Evolutionary conservation across 345 rosid species (phyloP).

Genomic region (Erysimum cheiranthoides): DNA sequence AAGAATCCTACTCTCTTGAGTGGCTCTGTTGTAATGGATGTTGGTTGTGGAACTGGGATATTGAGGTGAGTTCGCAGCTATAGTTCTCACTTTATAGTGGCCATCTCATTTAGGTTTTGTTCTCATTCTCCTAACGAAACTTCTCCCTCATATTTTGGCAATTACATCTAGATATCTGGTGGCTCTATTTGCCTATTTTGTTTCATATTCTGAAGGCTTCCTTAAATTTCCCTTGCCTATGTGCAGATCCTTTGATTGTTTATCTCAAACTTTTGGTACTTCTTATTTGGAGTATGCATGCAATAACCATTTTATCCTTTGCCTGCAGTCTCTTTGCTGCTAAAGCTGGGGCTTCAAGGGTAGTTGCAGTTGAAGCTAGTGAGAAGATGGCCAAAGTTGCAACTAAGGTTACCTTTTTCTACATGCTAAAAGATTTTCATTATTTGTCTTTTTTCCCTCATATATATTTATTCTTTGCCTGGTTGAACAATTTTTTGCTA

Average conservation of each 20-base stretch:
- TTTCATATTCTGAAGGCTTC: slow-evolving; percentile 2
- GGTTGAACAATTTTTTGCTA: slow-evolving; percentile 4
- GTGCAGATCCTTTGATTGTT: neutral
- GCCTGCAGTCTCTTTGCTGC: slow-evolving; percentile 84
- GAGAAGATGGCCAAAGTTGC: slow-evolving; percentile 95
- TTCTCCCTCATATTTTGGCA: neutral
- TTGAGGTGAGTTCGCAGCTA: slow-evolving; percentile 59
- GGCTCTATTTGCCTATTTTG: neutral
- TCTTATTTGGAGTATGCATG: slow-evolving; percentile 12
- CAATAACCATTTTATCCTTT: slow-evolving; percentile 19
- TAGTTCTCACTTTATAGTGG: slow-evolving; percentile 7
- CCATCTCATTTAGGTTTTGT: slow-evolving; percentile 2
- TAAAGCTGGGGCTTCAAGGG: slow-evolving; percentile 91
- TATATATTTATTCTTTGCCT: neutral
- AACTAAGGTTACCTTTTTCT: slow-evolving; percentile 62
- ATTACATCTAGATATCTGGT: slow-evolving; percentile 9
- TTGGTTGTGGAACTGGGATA: slow-evolving; percentile 98
- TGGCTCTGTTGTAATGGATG: slow-evolving; percentile 92
- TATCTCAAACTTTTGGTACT: slow-evolving; percentile 4
- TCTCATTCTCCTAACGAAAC: slow-evolving; percentile 9
- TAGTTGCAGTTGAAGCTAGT: slow-evolving; percentile 92
- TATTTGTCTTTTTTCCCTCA: neutral
- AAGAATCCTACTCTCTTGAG: slow-evolving; percentile 75
- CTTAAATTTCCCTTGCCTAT: neutral
- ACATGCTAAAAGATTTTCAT: slow-evolving; percentile 22